These are phyloP conservation scores for Trypanosoma theileri DNA, from an alignment of 208 protist genomes.

Conservation along the genomic window DNA sequence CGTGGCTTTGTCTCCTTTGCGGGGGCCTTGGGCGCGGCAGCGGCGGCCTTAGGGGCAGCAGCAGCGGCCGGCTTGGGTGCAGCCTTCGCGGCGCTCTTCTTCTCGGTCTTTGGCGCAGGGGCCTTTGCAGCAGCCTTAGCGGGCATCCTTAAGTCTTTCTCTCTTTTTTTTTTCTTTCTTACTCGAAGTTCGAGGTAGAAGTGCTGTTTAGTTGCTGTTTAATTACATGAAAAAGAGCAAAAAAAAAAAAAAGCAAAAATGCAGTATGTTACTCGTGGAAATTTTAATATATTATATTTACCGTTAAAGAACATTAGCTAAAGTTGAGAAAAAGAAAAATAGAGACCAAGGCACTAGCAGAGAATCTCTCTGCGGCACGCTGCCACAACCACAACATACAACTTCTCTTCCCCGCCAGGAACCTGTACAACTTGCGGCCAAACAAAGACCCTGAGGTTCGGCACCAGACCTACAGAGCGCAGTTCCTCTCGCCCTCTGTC, in stretches of 20 bases:
- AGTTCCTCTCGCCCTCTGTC: conserved; percentile 6
- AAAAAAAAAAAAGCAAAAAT: background rate
- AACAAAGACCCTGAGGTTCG: conserved; percentile 8
- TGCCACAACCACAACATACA: conserved; percentile 21
- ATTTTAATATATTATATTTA: too few relatives aligned
- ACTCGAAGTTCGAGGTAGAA: conserved; percentile 83
- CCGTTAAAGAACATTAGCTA: background rate
- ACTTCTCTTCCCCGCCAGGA: conserved; percentile 2
- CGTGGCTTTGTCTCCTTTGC: conserved; percentile 28
- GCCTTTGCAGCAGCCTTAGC: conserved; percentile 49
- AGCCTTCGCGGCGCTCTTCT: conserved; percentile 47
- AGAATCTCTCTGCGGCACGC: background rate
- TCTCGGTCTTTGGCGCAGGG: conserved; percentile 45
- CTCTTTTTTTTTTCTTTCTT: conserved; percentile 76
- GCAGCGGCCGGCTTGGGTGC: conserved; percentile 35
- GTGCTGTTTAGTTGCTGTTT: conserved; percentile 34
- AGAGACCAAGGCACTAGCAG: background rate
- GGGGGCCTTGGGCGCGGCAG: conserved; percentile 25
- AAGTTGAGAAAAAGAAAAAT: conserved; percentile 1
- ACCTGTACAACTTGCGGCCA: conserved; percentile 5
- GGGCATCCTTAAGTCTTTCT: conserved; percentile 37
- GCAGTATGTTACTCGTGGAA: too few relatives aligned
- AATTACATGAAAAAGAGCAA: conserved; percentile 10
- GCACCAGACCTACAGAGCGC: conserved; percentile 8
- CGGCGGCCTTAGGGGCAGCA: conserved; percentile 33